Evolutionary conservation across 768 basidiomycete genomes (phyloP).

Genomic region (Tremella yokohamensis): DNA sequence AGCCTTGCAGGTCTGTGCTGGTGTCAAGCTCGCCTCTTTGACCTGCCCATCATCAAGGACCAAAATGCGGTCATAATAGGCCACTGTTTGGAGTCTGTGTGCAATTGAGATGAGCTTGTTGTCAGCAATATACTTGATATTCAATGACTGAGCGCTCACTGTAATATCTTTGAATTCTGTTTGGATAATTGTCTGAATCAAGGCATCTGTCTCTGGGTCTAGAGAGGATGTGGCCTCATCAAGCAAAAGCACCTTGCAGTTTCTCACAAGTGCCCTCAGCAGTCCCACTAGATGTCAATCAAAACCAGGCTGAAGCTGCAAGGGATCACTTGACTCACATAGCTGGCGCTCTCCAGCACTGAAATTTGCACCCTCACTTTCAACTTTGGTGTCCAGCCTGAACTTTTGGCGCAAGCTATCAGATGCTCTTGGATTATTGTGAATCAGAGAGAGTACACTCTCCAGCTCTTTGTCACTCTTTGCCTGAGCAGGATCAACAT

Average conservation of each 20-base stretch:
- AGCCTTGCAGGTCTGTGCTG: background rate
- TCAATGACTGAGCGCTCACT: conserved; percentile 12
- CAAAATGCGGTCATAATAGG: conserved; percentile 50
- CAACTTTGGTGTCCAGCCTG: conserved; percentile 61
- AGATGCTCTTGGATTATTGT: conserved; percentile 44
- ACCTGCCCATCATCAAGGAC: conserved; percentile 44
- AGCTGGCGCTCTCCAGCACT: conserved; percentile 68
- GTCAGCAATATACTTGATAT: background rate
- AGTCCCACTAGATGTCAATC: conserved; percentile 54
- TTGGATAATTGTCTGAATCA: conserved; percentile 65
- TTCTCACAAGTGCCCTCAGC: conserved; percentile 62
- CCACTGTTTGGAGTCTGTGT: conserved; percentile 43
- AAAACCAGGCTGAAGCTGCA: background rate
- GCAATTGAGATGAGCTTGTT: conserved; percentile 37
- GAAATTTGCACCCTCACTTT: conserved; percentile 66
- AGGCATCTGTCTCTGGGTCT: conserved; percentile 60
- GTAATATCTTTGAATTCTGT: conserved; percentile 56
- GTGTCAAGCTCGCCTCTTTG: conserved; percentile 26
- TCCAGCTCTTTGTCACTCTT: conserved; percentile 55
- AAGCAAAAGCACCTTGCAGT: conserved; percentile 61
- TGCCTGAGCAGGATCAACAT: conserved; percentile 59
- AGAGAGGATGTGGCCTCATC: conserved; percentile 55
- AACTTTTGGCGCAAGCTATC: conserved; percentile 62
- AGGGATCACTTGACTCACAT: conserved; percentile 19
- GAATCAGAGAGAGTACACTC: conserved; percentile 62